phyloP scores from a whole-genome alignment of 2,329 filamentous ascomycete species.

The Diaporthe humulicola region DNA sequence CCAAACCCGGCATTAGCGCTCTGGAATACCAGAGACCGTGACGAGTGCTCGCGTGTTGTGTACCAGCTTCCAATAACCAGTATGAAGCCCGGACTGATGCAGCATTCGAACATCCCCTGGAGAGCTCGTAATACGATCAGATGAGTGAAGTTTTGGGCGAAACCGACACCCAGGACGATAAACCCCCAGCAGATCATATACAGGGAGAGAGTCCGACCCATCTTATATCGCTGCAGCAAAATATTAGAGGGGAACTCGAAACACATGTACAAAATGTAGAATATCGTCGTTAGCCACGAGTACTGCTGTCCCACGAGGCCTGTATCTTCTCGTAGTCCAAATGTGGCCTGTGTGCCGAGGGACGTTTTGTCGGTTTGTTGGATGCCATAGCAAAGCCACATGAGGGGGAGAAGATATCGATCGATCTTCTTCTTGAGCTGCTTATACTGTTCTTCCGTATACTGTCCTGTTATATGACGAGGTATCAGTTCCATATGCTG shows the following conservation, averaged over 20 bases:
- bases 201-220: conserved; percentile 45
- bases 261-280: conserved; percentile 50
- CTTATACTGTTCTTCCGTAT: conserved; percentile 54
- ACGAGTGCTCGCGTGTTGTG: conserved; percentile 54
- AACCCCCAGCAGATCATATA: conserved; percentile 49
- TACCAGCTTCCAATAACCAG: conserved; percentile 54
- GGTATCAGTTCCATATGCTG: background rate
- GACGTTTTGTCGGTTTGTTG: conserved; percentile 63
- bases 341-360: conserved; percentile 54
- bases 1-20: conserved; percentile 55
- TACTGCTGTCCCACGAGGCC: conserved; percentile 46
- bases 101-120: conserved; percentile 55
- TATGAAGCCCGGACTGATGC: conserved; percentile 55
- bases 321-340: conserved; percentile 51
- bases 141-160: conserved; percentile 54
- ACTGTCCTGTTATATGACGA: conserved; percentile 38
- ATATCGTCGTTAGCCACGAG: conserved; percentile 50
- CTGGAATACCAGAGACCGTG: conserved; percentile 52
- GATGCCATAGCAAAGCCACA: conserved; percentile 63
- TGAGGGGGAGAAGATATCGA: conserved; percentile 59
- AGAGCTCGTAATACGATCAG: conserved; percentile 52
- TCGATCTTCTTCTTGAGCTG: conserved; percentile 57
- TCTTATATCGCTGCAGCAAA: conserved; percentile 46
- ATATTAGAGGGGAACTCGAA: conserved; percentile 51
- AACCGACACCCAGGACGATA: conserved; percentile 53